A percentile compares a stretch with the other conserved stretches of the same genome.
Conservation (phyloP, 1,284 basidiomycete species). For the Singerocomus inundabilis region DNA sequence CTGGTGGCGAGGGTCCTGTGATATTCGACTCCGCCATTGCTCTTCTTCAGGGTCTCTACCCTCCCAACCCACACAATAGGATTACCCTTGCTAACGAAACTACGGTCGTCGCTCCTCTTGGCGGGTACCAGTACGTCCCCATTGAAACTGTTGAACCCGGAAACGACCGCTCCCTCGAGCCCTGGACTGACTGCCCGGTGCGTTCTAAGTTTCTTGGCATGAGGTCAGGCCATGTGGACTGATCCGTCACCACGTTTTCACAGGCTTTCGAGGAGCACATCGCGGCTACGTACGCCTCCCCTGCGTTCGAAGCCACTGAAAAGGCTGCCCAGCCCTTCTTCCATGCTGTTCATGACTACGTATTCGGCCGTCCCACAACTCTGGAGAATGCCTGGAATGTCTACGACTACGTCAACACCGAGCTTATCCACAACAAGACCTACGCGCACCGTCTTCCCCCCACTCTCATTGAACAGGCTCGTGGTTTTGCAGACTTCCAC, state of each 20-base stretch:
- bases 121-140: slow-evolving; percentile 83
- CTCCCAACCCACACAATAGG: slow-evolving; percentile 66
- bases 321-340: slow-evolving; percentile 65
- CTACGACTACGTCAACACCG: slow-evolving; percentile 74
- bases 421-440: slow-evolving; percentile 76
- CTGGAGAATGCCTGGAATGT: slow-evolving; percentile 77
- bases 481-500: slow-evolving; percentile 72
- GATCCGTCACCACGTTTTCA: slow-evolving; percentile 13
- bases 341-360: slow-evolving; percentile 57
- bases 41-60: slow-evolving; percentile 77
- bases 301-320: slow-evolving; percentile 60
- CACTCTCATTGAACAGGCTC: slow-evolving; percentile 66
- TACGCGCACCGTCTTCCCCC: slow-evolving; percentile 73
- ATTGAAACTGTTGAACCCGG: slow-evolving; percentile 82
- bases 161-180: slow-evolving; percentile 81
- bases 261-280: slow-evolving; percentile 67
- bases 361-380: slow-evolving; percentile 65
- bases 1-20: slow-evolving; percentile 78
- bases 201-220: slow-evolving; percentile 21
- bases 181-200: slow-evolving; percentile 82
- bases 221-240: slow-evolving; percentile 4
- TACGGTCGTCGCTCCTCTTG: slow-evolving; percentile 70
- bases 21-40: slow-evolving; percentile 83
- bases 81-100: slow-evolving; percentile 77
- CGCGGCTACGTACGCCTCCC: slow-evolving; percentile 53